Evolutionary conservation across 371 early-diverging fungal species (phyloP).

Genomic region (Mortierella sp.): DNA sequence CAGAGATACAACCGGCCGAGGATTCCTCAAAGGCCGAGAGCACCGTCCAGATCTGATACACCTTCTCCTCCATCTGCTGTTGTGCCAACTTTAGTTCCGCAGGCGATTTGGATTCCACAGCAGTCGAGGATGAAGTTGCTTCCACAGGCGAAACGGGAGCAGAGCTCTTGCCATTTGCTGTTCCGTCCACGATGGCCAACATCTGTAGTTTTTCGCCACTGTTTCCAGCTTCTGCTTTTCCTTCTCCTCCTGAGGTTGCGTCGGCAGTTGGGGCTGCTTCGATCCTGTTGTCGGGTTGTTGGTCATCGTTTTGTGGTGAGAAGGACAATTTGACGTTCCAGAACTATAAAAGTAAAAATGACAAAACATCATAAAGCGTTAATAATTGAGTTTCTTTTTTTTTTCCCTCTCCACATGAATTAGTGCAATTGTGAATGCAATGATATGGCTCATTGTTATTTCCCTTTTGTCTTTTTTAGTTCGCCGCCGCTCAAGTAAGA

Average conservation of each 20-base stretch:
- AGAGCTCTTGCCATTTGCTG: conserved; percentile 3
- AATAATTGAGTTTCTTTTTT: background rate
- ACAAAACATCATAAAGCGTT: background rate
- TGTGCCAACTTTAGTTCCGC: conserved; percentile 68
- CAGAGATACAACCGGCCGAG: conserved; percentile 95
- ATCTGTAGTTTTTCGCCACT: conserved; percentile 13
- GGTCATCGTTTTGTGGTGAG: conserved; percentile 31
- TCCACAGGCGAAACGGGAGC: background rate
- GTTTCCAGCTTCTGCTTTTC: conserved; percentile 8
- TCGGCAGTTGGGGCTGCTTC: conserved; percentile 9
- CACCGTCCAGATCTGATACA: conserved; percentile 91
- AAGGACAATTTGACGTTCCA: conserved; percentile 80
- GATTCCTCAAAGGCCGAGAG: conserved; percentile 97
- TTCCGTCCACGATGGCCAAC: background rate
- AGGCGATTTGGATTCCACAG: conserved; percentile 44
- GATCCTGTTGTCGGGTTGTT: conserved; percentile 1
- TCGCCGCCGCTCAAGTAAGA: background rate
- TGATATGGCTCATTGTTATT: conserved; percentile 2
- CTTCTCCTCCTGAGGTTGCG: conserved; percentile 3
- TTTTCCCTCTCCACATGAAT: background rate
- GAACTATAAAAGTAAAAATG: conserved; percentile 62
- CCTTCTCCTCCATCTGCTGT: conserved; percentile 85
- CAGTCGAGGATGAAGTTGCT: background rate
- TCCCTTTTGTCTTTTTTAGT: background rate
- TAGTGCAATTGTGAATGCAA: background rate